Conservation (phyloP, 225 moss, liverwort and hornwort species). For the Polytrichum formosum region DNA sequence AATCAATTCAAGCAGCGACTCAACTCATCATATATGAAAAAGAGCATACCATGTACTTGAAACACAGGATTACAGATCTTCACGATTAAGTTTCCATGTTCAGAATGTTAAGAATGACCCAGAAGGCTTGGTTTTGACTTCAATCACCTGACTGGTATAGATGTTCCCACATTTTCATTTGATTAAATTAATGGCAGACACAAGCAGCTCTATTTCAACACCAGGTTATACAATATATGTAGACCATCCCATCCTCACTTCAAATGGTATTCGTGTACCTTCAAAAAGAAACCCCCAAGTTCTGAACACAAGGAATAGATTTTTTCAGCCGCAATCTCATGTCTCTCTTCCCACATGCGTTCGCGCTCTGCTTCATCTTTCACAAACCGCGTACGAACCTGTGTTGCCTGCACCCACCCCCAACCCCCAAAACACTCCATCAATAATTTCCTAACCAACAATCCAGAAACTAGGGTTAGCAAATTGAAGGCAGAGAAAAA, state of each 20-base stretch:
- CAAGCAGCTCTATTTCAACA: no score
- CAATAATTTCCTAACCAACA: not conserved
- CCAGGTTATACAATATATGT: no score
- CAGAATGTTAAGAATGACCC: no score
- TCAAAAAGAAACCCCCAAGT: slow-evolving; percentile 86
- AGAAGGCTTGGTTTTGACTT: no score
- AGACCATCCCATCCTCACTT: no score
- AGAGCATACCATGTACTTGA: no score
- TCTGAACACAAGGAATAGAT: slow-evolving; percentile 75
- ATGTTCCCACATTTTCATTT: no score
- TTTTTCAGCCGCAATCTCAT: slow-evolving; percentile 77
- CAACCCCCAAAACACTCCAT: not conserved
- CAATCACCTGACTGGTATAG: no score
- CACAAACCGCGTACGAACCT: slow-evolving; percentile 77
- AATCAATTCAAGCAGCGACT: not conserved
- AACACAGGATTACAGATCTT: no score
- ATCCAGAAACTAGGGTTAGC: not conserved
- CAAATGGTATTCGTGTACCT: slow-evolving; percentile 31
- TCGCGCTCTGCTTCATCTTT: slow-evolving; percentile 73
- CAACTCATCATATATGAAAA: no score
- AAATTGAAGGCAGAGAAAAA: not conserved
- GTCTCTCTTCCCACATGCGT: slow-evolving; percentile 88
- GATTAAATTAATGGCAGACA: no score
- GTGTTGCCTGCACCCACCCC: slow-evolving; percentile 53
- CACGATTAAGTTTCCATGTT: no score